A percentile compares a stretch with the other conserved stretches of the same genome.
Evolutionary conservation across 2,329 filamentous ascomycete species (phyloP).

Genomic region (Magnaporthiopsis rhizophila): DNA sequence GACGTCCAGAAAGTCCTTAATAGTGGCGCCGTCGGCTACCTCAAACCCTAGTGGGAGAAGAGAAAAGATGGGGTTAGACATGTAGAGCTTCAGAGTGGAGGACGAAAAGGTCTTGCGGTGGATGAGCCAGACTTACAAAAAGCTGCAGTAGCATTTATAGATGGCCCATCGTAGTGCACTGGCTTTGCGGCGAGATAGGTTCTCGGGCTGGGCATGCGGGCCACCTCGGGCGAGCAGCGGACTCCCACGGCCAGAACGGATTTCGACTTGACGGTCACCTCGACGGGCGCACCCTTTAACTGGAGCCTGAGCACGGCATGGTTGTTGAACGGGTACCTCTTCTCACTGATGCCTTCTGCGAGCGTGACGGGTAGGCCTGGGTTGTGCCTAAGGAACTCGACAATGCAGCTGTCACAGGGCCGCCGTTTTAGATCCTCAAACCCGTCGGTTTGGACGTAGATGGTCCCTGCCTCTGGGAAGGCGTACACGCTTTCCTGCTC

Average conservation of each 20-base stretch:
- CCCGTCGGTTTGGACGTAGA: background rate
- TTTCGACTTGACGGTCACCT: background rate
- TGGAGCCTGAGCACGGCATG: background rate
- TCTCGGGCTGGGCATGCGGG: background rate
- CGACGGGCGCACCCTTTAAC: background rate
- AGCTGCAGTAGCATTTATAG: background rate
- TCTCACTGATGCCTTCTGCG: background rate
- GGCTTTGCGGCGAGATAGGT: background rate
- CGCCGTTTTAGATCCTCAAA: background rate
- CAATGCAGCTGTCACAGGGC: background rate
- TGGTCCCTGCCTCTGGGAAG: background rate
- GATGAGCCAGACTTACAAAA: background rate
- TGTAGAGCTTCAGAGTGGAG: background rate
- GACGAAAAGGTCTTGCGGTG: background rate
- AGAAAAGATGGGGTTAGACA: background rate
- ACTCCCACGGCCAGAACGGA: background rate
- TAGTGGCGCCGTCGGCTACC: background rate
- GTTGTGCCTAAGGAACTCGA: background rate
- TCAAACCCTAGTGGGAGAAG: background rate
- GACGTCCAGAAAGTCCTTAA: background rate
- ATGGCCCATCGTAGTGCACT: background rate
- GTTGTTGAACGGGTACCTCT: background rate
- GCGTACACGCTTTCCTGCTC: background rate
- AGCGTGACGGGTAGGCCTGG: background rate
- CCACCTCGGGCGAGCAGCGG: background rate